These are phyloP conservation scores for Podospora didyma DNA, from an alignment of 495 filamentous ascomycete genomes.

Conservation along the genomic window DNA sequence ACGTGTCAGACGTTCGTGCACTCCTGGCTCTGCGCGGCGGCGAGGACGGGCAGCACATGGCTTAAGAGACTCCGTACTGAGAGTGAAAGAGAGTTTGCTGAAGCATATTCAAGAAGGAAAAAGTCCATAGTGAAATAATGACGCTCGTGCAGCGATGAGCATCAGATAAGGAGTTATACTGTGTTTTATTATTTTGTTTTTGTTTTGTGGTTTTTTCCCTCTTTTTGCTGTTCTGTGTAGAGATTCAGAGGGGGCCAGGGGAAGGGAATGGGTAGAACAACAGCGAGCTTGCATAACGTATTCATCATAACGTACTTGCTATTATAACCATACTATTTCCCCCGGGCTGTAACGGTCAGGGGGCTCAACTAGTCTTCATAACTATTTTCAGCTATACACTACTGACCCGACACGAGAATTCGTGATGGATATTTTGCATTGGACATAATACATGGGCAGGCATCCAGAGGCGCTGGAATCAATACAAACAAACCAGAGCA, in stretches of 20 bases:
- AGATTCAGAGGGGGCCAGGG: not conserved
- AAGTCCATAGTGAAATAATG: not conserved
- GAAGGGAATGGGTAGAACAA: not conserved
- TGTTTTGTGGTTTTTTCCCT: not conserved
- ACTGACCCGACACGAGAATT: too few species aligned
- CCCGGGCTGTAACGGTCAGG: not conserved
- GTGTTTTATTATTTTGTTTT: not conserved
- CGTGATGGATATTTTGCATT: too few species aligned
- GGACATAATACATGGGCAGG: too few species aligned
- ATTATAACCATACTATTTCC: too few species aligned
- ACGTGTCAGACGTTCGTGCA: slow-evolving; percentile 90
- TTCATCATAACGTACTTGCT: too few species aligned
- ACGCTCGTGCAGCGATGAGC: not conserved
- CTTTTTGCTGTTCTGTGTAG: not conserved
- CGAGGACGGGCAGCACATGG: slow-evolving; percentile 58
- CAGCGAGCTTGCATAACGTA: not conserved
- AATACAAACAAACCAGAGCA: not conserved
- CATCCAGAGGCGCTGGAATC: not conserved
- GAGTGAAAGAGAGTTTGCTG: not conserved
- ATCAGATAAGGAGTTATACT: not conserved
- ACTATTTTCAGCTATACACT: too few species aligned
- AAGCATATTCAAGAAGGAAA: not conserved
- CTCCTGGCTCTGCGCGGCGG: slow-evolving; percentile 83
- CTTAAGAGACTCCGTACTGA: slow-evolving; percentile 10
- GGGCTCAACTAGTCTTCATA: too few species aligned